Evolutionary conservation across 768 basidiomycete genomes (phyloP), one percentile per base, ranked within the genome.

Genomic region (Mycena maculata): DNA sequence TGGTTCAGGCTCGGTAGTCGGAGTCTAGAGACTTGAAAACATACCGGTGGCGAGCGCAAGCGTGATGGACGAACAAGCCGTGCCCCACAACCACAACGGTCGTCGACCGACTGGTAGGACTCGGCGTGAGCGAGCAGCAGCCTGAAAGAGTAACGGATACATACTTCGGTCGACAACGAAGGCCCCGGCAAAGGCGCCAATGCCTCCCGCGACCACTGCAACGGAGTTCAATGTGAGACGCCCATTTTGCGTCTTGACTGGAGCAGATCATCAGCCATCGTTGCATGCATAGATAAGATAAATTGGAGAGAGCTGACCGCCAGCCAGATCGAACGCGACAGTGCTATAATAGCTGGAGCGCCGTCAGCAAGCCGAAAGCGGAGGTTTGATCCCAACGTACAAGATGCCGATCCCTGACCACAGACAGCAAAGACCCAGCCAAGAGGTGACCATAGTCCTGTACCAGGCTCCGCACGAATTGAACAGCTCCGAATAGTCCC

Each of bases 261-360:
- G 4, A 33, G 45, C 2, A 30, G 54, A 20, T 7, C 22, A 53
- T 54, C 3, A 56, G 42, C 31, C 4, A n/a, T n/a, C 30, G 28
- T n/a, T n/a, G n/a, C n/a, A n/a, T n/a, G n/a, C n/a, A n/a, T n/a
- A 10, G 18, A 48, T 23, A n/a, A 23, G 16, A 50, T 39, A 11
- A 8, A 25, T 13, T 20, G 7, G n/a, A 38, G 18, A n/a, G 31
- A 23, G 63, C 74, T 28, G 76, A 86, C 73, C 86, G 83, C 48
- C 87, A 77, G 67, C 85, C 83, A 74, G 86, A 85, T 63, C 86
- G 83, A 63, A 85, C 20, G 84, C 82, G 83, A 86, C 81, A 85
- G 86, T 69, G 31, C 56, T 44, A 23, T 65, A 69, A 39, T 69
- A 65, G 15, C 68, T 69, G 41, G 30, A 6, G 8, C 12, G 36